Conservation (phyloP, 352 stramenopile species). For the Globisporangium echinulatum region DNA sequence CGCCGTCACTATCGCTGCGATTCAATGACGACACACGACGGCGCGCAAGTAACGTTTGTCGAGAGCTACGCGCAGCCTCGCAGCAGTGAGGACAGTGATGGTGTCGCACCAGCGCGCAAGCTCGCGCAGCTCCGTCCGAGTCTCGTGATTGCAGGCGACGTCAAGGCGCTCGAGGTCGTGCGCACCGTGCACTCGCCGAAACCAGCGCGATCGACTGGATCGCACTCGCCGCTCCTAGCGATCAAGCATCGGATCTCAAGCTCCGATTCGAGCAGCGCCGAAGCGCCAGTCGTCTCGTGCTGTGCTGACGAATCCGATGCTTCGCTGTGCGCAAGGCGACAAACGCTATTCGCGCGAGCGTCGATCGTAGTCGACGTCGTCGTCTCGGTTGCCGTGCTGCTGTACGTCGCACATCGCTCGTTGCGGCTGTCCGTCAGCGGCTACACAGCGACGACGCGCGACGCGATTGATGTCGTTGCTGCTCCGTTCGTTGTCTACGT, state of each 20-base stretch:
- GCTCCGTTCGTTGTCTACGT: conserved; percentile 33
- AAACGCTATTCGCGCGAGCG: conserved; percentile 3
- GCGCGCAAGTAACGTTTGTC: conserved; percentile 19
- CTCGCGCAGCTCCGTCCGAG: conserved; percentile 15
- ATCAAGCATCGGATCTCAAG: too few relatives aligned
- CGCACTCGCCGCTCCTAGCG: not conserved
- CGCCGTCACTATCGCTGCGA: too few relatives aligned
- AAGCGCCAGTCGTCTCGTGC: too few relatives aligned
- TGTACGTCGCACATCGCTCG: not conserved
- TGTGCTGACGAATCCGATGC: too few relatives aligned
- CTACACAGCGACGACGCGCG: conserved; percentile 19
- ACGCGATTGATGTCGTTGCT: conserved; percentile 29
- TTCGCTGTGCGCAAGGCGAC: not conserved
- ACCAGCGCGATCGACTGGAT: not conserved
- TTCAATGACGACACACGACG: conserved; percentile 6
- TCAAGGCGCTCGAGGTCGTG: conserved; percentile 21
- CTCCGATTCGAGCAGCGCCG: too few relatives aligned
- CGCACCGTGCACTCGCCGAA: conserved; percentile 28
- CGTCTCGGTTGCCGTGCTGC: not conserved
- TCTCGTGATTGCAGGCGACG: conserved; percentile 26
- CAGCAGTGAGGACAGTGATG: not conserved
- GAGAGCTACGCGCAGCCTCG: conserved; percentile 27
- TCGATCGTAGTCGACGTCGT: conserved; percentile 3
- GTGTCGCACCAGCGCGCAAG: not conserved
- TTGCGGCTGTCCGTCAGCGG: not conserved